Evolutionary conservation across 2,329 filamentous ascomycete species (phyloP).

Genomic region (Colletotrichum eremochloae): DNA sequence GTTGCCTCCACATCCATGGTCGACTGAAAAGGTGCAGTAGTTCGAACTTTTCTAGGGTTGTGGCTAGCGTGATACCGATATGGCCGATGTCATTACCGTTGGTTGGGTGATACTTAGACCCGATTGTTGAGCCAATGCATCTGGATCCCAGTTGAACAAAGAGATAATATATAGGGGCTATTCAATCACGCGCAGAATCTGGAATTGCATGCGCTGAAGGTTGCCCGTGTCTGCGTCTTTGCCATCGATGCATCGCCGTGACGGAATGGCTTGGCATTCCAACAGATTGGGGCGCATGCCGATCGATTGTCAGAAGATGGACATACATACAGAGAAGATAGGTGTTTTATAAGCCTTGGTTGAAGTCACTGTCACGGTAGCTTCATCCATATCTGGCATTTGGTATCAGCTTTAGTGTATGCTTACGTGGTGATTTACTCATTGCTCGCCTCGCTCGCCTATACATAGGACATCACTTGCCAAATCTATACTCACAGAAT

Average conservation of each 20-base stretch:
- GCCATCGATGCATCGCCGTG: conserved; percentile 5
- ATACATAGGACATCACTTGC: too few relatives aligned
- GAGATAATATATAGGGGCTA: neutral
- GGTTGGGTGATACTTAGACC: neutral
- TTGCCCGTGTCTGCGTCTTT: neutral
- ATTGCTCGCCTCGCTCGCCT: too few relatives aligned
- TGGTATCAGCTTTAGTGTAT: too few relatives aligned
- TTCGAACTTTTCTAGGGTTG: neutral
- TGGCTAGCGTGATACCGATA: neutral
- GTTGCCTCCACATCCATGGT: neutral
- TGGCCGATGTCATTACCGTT: neutral
- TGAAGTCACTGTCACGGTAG: too few relatives aligned
- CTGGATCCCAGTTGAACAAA: neutral
- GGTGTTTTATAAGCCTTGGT: neutral
- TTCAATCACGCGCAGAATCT: conserved; percentile 1
- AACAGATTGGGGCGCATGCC: too few relatives aligned
- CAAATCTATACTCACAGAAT: too few relatives aligned
- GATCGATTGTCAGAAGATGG: neutral
- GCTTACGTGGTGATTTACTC: too few relatives aligned
- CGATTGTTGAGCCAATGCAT: neutral
- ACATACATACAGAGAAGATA: neutral
- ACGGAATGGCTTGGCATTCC: conserved; percentile 19
- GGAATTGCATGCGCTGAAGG: neutral
- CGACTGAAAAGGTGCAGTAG: conserved; percentile 1
- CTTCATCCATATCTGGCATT: too few relatives aligned